Evolutionary conservation across 306 rosid genomes (phyloP).

Genomic region (Fagus sylvatica): DNA sequence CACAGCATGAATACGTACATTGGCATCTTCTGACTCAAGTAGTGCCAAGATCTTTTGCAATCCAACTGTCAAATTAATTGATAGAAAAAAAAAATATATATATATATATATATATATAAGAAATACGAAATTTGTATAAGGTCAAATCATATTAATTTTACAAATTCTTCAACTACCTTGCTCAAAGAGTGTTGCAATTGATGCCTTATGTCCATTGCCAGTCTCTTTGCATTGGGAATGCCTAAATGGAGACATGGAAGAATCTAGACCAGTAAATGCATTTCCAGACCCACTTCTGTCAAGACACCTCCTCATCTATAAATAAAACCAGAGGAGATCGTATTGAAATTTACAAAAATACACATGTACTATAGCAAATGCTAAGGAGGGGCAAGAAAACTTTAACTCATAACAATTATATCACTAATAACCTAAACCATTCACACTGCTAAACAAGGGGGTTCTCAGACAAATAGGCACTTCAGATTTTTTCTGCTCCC

Average conservation of each 20-base stretch:
- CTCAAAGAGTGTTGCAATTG: slow-evolving; percentile 77
- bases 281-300: slow-evolving; percentile 62
- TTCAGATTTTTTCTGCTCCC: background rate
- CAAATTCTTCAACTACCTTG: slow-evolving; percentile 55
- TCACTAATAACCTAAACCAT: background rate
- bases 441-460: slow-evolving; percentile 9
- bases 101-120: slow-evolving; percentile 3
- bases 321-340: slow-evolving; percentile 22
- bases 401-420: slow-evolving; percentile 23
- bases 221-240: slow-evolving; percentile 59
- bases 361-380: slow-evolving; percentile 13
- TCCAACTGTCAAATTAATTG: slow-evolving; percentile 65
- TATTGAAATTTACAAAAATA: slow-evolving; percentile 13
- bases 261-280: slow-evolving; percentile 57
- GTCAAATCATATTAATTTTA: slow-evolving; percentile 17
- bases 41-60: slow-evolving; percentile 84
- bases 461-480: background rate
- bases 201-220: slow-evolving; percentile 64
- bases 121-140: slow-evolving; percentile 19
- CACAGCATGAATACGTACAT: slow-evolving; percentile 92
- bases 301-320: slow-evolving; percentile 78
- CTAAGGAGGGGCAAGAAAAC: slow-evolving; percentile 16
- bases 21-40: slow-evolving; percentile 95
- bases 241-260: slow-evolving; percentile 63
- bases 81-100: background rate